A percentile compares a stretch with the other conserved stretches of the same genome.
Evolutionary conservation across 2,329 filamentous ascomycete species (phyloP).

Genomic region (Ambrosiella beaveri): DNA sequence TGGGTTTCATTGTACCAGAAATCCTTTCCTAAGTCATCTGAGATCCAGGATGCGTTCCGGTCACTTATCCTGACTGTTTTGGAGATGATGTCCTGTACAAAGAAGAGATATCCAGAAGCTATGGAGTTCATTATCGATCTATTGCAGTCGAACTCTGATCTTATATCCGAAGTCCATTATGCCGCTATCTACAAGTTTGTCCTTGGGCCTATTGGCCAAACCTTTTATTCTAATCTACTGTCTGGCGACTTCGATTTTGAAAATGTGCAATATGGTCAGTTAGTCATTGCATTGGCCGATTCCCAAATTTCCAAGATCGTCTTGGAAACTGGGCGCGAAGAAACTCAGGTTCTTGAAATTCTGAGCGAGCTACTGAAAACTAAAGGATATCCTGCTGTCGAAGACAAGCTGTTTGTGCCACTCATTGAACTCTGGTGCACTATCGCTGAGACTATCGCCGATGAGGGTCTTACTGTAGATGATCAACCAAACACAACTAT

Average conservation of each 20-base stretch:
- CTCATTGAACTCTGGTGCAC: conserved; percentile 69
- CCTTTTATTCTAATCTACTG: conserved; percentile 36
- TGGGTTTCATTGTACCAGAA: conserved; percentile 16
- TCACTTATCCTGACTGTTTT: conserved; percentile 43
- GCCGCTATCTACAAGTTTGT: conserved; percentile 40
- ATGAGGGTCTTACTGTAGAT: conserved; percentile 35
- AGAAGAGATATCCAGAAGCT: conserved; percentile 40
- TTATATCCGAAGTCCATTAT: conserved; percentile 43
- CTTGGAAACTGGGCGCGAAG: conserved; percentile 31
- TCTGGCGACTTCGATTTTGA: conserved; percentile 47
- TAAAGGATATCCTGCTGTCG: conserved; percentile 48
- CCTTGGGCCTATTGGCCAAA: conserved; percentile 39
- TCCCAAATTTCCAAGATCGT: conserved; percentile 44
- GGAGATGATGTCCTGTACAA: conserved; percentile 28
- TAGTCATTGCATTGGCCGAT: conserved; percentile 53
- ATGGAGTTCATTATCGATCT: conserved; percentile 49
- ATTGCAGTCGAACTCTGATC: conserved; percentile 45
- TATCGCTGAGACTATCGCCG: conserved; percentile 52
- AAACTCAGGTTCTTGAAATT: conserved; percentile 35
- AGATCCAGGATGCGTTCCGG: conserved; percentile 18
- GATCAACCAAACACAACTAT: conserved; percentile 20
- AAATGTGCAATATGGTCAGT: conserved; percentile 44
- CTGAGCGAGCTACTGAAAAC: conserved; percentile 50
- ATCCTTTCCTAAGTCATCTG: conserved; percentile 2
- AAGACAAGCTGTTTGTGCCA: conserved; percentile 58